phyloP scores from a whole-genome alignment of 257 asterid species.

The Solanum chiquidenum region DNA sequence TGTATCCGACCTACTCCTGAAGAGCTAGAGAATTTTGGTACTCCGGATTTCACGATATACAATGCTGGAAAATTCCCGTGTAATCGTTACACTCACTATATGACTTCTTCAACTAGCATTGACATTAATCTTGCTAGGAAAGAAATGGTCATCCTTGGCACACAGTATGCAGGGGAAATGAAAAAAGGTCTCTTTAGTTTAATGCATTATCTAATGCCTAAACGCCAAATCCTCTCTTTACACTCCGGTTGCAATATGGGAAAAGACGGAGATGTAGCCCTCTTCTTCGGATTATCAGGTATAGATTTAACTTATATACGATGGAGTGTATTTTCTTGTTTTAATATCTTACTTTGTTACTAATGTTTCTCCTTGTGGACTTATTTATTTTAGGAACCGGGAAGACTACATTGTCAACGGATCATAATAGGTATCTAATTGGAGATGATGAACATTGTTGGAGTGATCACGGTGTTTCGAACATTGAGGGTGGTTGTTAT shows the following conservation, averaged over 20 bases:
- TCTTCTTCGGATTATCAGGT: constrained; percentile 92
- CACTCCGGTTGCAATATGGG: constrained; percentile 95
- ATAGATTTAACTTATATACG: not conserved
- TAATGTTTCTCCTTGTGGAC: not conserved
- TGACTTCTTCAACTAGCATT: constrained; percentile 95
- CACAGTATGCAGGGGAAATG: constrained; percentile 97
- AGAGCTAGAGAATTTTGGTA: constrained; percentile 77
- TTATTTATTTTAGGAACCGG: constrained; percentile 56
- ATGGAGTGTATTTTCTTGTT: not conserved
- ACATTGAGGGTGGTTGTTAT: constrained; percentile 94
- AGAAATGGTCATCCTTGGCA: constrained; percentile 93
- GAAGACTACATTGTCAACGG: constrained; percentile 86
- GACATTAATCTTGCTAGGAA: constrained; percentile 76
- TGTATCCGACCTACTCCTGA: constrained; percentile 87
- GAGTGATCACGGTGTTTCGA: constrained; percentile 84
- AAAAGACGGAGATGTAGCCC: constrained; percentile 82
- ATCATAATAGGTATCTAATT: constrained; percentile 66
- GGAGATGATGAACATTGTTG: constrained; percentile 98
- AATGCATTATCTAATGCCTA: constrained; percentile 97
- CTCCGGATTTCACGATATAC: constrained; percentile 94
- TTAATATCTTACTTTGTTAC: too few species aligned
- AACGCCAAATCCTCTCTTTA: constrained; percentile 70
- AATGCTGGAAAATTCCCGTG: constrained; percentile 93
- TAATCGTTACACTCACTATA: constrained; percentile 81
- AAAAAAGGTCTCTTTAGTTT: constrained; percentile 83